Conservation (phyloP, 495 filamentous ascomycete genomes). For the Xylaria flabelliformis region DNA sequence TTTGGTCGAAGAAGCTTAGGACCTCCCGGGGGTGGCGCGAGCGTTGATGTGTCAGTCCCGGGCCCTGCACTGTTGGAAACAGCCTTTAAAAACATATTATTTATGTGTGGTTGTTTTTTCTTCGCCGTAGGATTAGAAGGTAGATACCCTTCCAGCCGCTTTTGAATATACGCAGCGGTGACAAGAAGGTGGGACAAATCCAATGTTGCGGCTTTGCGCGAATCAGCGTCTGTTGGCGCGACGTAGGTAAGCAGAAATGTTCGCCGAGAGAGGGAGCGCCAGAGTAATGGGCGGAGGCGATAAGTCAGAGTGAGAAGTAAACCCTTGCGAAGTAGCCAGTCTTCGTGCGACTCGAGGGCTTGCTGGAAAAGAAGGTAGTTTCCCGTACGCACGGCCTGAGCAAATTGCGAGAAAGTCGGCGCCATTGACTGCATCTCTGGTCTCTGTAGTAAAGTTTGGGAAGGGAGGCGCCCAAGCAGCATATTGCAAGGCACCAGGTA, state of each 20-base stretch:
- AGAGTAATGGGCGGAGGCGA: constrained; percentile 79
- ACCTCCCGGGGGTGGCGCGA: constrained; percentile 53
- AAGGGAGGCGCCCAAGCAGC: constrained; percentile 85
- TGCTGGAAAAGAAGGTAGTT: constrained; percentile 78
- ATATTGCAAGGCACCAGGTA: constrained; percentile 86
- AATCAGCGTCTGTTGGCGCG: constrained; percentile 58
- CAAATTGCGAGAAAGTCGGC: constrained; percentile 76
- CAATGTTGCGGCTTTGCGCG: constrained; percentile 62
- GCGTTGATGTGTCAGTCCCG: constrained; percentile 35
- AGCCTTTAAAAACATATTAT: constrained; percentile 49
- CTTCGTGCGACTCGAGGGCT: constrained; percentile 60
- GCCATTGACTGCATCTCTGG: constrained; percentile 76
- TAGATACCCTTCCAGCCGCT: constrained; percentile 57
- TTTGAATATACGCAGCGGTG: constrained; percentile 57
- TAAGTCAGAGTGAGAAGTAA: constrained; percentile 73
- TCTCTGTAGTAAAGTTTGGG: constrained; percentile 64
- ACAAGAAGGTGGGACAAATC: constrained; percentile 61
- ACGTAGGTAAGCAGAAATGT: constrained; percentile 68
- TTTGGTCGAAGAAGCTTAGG: constrained; percentile 54
- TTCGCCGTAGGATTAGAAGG: constrained; percentile 38
- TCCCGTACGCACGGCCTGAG: constrained; percentile 74
- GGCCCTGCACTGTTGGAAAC: constrained; percentile 46
- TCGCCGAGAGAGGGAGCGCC: constrained; percentile 80
- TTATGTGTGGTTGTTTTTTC: constrained; percentile 36
- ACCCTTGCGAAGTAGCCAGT: constrained; percentile 80